Evolutionary conservation across 164 flowering plant species (phyloP).

Genomic region (Cinnamomum chago): DNA sequence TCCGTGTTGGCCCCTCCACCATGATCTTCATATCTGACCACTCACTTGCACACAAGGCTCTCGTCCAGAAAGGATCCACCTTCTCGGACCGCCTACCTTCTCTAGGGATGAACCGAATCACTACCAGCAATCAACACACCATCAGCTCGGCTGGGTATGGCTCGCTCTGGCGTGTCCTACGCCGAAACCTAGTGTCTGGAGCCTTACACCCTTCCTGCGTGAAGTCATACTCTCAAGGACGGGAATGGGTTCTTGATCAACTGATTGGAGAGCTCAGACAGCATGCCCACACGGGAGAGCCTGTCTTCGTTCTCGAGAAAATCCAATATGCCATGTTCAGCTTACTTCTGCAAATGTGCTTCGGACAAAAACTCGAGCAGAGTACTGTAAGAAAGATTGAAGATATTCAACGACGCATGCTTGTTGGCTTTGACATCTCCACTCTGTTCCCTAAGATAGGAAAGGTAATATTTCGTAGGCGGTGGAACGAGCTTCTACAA

Average conservation of each 20-base stretch:
- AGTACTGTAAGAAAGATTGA: slow-evolving; percentile 17
- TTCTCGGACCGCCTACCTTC: slow-evolving; percentile 35
- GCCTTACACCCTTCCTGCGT: slow-evolving; percentile 29
- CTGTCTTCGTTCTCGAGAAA: slow-evolving; percentile 12
- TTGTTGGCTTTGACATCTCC: slow-evolving; percentile 13
- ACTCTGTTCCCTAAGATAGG: slow-evolving; percentile 21
- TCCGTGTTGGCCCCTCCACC: slow-evolving; percentile 23
- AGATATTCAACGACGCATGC: background rate
- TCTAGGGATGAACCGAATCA: background rate
- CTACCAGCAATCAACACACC: background rate
- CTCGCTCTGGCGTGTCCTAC: slow-evolving; percentile 33
- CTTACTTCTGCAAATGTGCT: slow-evolving; percentile 33
- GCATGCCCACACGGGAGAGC: background rate
- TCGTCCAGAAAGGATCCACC: slow-evolving; percentile 30
- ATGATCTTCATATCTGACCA: slow-evolving; percentile 28
- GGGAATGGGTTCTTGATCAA: slow-evolving; percentile 24
- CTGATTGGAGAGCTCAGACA: slow-evolving; percentile 9
- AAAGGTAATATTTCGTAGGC: slow-evolving; percentile 17
- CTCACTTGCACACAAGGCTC: slow-evolving; percentile 31
- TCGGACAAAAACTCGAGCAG: slow-evolving; percentile 33
- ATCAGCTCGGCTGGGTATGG: slow-evolving; percentile 33
- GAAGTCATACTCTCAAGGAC: slow-evolving; percentile 21
- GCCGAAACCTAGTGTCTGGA: slow-evolving; percentile 33
- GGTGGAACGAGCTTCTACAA: slow-evolving; percentile 16
- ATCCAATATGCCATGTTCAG: slow-evolving; percentile 27